A percentile compares a stretch with the other conserved stretches of the same genome.
These are phyloP conservation scores for Candida quercuum DNA, from an alignment of 805 yeast genomes.

Conservation along the genomic window DNA sequence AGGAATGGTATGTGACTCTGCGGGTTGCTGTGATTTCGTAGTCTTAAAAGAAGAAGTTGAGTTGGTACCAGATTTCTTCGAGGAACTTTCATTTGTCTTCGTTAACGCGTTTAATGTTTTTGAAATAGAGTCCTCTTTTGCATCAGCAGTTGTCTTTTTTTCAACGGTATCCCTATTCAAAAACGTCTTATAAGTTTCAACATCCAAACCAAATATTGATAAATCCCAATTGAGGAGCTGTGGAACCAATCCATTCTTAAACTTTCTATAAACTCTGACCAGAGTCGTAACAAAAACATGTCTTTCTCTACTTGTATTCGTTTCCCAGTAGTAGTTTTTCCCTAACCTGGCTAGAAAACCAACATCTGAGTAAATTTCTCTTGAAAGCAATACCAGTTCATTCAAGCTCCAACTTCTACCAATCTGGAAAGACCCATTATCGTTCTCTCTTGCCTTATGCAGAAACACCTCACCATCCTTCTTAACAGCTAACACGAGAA, in stretches of 20 bases:
- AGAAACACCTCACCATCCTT: slow-evolving; percentile 62
- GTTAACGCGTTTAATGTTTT: too few relatives aligned
- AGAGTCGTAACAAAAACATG: slow-evolving; percentile 51
- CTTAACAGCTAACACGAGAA: slow-evolving; percentile 52
- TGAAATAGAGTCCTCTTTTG: too few relatives aligned
- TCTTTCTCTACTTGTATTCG: slow-evolving; percentile 51
- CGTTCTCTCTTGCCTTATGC: slow-evolving; percentile 82
- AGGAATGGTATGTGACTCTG: too few relatives aligned
- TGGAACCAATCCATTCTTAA: slow-evolving; percentile 52
- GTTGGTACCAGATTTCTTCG: too few relatives aligned
- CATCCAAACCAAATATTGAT: slow-evolving; percentile 33
- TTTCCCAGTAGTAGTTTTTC: slow-evolving; percentile 83
- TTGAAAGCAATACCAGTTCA: slow-evolving; percentile 54
- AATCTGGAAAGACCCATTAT: slow-evolving; percentile 72
- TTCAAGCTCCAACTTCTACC: slow-evolving; percentile 90
- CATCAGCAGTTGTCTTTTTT: neutral
- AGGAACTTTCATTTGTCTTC: too few relatives aligned
- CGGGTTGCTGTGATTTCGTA: too few relatives aligned
- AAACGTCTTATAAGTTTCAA: slow-evolving; percentile 26
- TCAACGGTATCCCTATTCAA: slow-evolving; percentile 11
- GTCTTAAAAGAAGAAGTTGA: too few relatives aligned
- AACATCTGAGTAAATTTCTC: slow-evolving; percentile 44
- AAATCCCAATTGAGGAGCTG: slow-evolving; percentile 47
- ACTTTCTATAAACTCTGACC: slow-evolving; percentile 47
- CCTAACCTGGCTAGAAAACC: slow-evolving; percentile 61